Evolutionary conservation across 208 protist species (phyloP).

Genomic region (Trypanosoma brucei): DNA sequence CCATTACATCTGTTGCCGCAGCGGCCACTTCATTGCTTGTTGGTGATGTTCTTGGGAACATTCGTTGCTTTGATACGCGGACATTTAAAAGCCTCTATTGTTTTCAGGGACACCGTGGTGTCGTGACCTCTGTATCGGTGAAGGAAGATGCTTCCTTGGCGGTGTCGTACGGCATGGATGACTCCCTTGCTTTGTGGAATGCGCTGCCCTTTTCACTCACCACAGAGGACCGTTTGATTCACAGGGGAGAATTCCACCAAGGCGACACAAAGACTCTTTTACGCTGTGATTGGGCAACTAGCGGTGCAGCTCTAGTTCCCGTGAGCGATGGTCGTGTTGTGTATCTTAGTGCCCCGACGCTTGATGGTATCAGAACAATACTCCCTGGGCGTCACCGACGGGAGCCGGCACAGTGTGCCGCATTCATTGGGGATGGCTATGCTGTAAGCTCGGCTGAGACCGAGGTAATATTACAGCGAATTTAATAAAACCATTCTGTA

Average conservation of each 20-base stretch:
- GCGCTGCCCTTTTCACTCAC: slow-evolving; percentile 69
- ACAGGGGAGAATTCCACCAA: slow-evolving; percentile 25
- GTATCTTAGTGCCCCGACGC: slow-evolving; percentile 3
- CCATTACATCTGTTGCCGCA: slow-evolving; percentile 45
- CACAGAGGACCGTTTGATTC: slow-evolving; percentile 40
- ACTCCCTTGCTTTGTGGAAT: slow-evolving; percentile 39
- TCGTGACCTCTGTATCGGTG: slow-evolving; percentile 24
- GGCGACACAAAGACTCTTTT: slow-evolving; percentile 34
- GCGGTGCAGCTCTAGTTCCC: slow-evolving; percentile 16
- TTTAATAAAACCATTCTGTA: slow-evolving; percentile 3
- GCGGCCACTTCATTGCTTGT: slow-evolving; percentile 52
- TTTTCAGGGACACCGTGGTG: slow-evolving; percentile 31
- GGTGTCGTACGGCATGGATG: slow-evolving; percentile 55
- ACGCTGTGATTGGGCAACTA: slow-evolving; percentile 34
- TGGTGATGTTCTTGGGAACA: slow-evolving; percentile 55
- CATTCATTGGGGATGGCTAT: slow-evolving; percentile 25
- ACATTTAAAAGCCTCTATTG: slow-evolving; percentile 26
- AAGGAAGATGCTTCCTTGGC: slow-evolving; percentile 31
- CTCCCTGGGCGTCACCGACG: slow-evolving; percentile 13
- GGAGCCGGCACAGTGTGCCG: slow-evolving; percentile 26
- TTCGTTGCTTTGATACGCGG: slow-evolving; percentile 67
- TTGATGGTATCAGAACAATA: not conserved
- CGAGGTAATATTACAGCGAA: slow-evolving; percentile 29
- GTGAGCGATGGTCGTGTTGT: slow-evolving; percentile 15
- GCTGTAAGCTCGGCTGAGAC: slow-evolving; percentile 32